Conservation (phyloP, 1,284 basidiomycete species). For the Melampsora americana region DNA sequence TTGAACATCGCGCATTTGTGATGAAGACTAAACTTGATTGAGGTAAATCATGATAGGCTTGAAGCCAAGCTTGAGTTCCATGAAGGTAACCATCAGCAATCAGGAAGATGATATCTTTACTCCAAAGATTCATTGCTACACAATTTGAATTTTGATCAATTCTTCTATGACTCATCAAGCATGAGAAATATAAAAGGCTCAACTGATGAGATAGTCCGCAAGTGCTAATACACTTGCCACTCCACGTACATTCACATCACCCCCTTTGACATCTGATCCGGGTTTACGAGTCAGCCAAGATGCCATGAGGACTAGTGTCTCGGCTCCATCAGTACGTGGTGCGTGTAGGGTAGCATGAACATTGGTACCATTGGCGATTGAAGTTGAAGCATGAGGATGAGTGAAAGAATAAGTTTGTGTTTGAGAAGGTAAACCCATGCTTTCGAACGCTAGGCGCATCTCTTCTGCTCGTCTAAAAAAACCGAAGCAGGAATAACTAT, state of each 20-base stretch:
- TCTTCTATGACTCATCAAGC: not conserved
- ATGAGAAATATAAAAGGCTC: constrained; percentile 47
- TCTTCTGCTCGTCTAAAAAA: constrained; percentile 67
- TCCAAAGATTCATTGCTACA: constrained; percentile 82
- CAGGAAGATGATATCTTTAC: constrained; percentile 87
- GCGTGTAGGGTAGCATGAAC: constrained; percentile 76
- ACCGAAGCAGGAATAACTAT: too few relatives aligned
- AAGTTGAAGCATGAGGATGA: not conserved
- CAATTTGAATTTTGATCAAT: constrained; percentile 5
- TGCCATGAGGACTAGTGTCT: constrained; percentile 83
- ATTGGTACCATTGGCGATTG: constrained; percentile 66
- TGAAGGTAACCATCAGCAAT: constrained; percentile 82
- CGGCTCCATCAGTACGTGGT: constrained; percentile 80
- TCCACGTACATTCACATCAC: constrained; percentile 75
- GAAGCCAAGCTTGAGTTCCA: constrained; percentile 88
- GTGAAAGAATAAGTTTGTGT: constrained; percentile 67
- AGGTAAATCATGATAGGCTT: constrained; percentile 69
- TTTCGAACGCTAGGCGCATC: constrained; percentile 63
- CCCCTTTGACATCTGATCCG: constrained; percentile 51
- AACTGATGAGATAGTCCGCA: constrained; percentile 77
- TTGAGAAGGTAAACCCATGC: constrained; percentile 67
- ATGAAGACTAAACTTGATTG: constrained; percentile 63
- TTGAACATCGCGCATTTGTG: not conserved
- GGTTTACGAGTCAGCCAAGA: constrained; percentile 69
- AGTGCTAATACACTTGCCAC: constrained; percentile 76